A percentile compares a stretch with the other conserved stretches of the same genome.
Conservation (phyloP, 441 rosid genomes). For the Biscutella auriculata region DNA sequence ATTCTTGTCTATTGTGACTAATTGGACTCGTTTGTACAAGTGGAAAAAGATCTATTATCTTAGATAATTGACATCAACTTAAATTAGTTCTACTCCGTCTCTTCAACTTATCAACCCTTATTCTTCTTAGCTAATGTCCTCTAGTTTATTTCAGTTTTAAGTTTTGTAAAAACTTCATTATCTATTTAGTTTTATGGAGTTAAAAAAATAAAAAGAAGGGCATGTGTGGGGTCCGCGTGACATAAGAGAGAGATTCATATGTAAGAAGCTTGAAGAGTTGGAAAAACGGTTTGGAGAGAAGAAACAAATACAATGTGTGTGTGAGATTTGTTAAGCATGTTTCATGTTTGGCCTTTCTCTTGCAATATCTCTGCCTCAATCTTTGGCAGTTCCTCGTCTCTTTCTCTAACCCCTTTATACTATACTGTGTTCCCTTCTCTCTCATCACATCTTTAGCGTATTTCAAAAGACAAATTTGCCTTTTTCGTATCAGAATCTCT, state of each 20-base stretch:
- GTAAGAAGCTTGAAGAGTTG: slow-evolving; percentile 22
- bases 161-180: too few species aligned
- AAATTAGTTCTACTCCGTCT: too few species aligned
- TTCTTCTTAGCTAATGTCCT: too few species aligned
- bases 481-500: neutral
- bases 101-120: too few species aligned
- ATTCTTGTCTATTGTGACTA: too few species aligned
- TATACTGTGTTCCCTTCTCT: neutral
- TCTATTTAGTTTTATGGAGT: too few species aligned
- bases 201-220: neutral
- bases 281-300: slow-evolving; percentile 22
- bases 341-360: slow-evolving; percentile 24
- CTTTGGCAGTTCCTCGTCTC: slow-evolving; percentile 19
- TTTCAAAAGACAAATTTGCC: neutral
- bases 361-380: slow-evolving; percentile 41
- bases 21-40: too few species aligned
- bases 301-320: slow-evolving; percentile 27
- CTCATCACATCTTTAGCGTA: neutral
- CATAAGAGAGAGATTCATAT: slow-evolving; percentile 23
- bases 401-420: slow-evolving; percentile 20
- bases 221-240: slow-evolving; percentile 26
- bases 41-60: too few species aligned
- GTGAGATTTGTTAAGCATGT: slow-evolving; percentile 17
- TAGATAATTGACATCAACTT: too few species aligned
- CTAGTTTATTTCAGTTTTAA: too few species aligned